These are phyloP conservation scores for Asterochloris sp. DNA, from an alignment of 139 green algal species.

Conservation along the genomic window DNA sequence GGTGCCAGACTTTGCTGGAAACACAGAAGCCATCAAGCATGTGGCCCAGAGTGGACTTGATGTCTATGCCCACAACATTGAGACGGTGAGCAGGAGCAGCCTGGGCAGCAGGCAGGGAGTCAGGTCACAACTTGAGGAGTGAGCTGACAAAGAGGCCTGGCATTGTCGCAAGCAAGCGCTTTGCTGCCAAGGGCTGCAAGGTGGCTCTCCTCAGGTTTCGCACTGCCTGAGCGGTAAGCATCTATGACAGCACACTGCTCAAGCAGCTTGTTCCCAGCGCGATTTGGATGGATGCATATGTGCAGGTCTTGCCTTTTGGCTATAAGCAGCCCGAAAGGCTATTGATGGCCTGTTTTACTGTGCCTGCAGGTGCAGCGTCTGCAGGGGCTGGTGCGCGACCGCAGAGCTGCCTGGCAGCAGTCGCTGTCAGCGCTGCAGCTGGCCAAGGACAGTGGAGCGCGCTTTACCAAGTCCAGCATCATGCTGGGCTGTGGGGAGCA, in stretches of 20 bases:
- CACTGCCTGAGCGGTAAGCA: no score
- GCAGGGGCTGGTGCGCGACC: constrained; percentile 74
- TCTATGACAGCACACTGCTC: no score
- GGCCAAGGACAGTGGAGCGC: constrained; percentile 78
- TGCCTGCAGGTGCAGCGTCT: constrained; percentile 30
- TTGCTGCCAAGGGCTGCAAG: background rate
- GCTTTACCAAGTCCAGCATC: constrained; percentile 94
- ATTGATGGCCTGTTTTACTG: background rate
- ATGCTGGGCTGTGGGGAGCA: constrained; percentile 98
- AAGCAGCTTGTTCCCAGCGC: no score
- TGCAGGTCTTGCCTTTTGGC: background rate
- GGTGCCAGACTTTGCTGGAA: constrained; percentile 91
- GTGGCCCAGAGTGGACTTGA: constrained; percentile 88
- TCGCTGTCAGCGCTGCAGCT: constrained; percentile 71
- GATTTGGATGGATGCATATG: background rate
- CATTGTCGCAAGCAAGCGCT: no score
- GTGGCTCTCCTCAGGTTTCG: background rate
- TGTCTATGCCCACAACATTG: constrained; percentile 99
- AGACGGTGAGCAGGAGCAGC: constrained; percentile 74
- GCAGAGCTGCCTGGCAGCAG: constrained; percentile 89
- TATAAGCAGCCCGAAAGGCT: background rate
- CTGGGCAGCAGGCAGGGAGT: background rate
- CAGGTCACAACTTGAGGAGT: no score
- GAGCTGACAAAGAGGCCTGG: constrained; percentile 17
- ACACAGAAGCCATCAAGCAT: constrained; percentile 47